Base-by-base conservation (phyloP, 257 asterid genomes). In the Cordia subcordata region DNA sequence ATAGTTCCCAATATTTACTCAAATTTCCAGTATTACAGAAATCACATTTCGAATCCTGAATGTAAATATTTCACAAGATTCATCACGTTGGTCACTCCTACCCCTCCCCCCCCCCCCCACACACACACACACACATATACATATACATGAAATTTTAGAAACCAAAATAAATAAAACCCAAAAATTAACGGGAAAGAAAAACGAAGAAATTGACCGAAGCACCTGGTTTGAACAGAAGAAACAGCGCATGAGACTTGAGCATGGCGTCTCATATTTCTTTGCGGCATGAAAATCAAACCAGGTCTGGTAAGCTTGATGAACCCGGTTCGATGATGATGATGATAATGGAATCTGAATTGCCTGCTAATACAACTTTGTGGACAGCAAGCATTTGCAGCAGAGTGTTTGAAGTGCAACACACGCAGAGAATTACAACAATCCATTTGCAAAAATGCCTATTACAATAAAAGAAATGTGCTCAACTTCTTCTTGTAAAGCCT, bases 351-450 rank as follows among this genome's bases (percentile, higher is more conserved):
- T 13, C 21, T 53, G 57, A 53, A 49, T 49, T 49, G 54, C 54
- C 54, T n/a, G 16, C 13, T 53, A 17, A 11, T 53, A 6, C 19
- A 52, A 22, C 27, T 16, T 8, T 51, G 32, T 16, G 21, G 21
- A n/a, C 16, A 20, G 13, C 12, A 52, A 18, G 1, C 15, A 16
- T n/a, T 47, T 47, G 20, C 15, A 11, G 56, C 10, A 18, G 37
- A 52, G 22, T 14, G 1, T 11, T 52, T 52, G 11, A 0, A 19
- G 16, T 22, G 27, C 0, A 53, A 4, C 16, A 20, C 10, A 53
- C 27, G 39, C 18, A 15, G 49, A 69, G 83, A 66, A 58, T 63
- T n/a, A n/a, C n/a, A 66, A 60, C 62, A 2, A 42, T 42, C 47
- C 47, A 42, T 42, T 42, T 42, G 10, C 47, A 42, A 27, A 27